Evolutionary conservation across 495 filamentous ascomycete genomes (phyloP).

Genomic region (Bathelium albidoporum): DNA sequence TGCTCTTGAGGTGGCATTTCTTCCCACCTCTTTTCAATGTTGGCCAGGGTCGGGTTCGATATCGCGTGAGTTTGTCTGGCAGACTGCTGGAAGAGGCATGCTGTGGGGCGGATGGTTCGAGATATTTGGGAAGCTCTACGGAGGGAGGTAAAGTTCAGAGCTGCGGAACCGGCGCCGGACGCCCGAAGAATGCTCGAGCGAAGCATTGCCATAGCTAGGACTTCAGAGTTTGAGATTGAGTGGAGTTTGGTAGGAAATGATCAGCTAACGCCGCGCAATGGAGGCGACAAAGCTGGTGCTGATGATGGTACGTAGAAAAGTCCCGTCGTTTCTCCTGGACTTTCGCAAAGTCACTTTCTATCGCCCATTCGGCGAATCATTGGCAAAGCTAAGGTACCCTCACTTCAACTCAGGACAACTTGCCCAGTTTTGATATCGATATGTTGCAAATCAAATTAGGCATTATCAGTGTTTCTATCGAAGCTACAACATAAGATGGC

Average conservation of each 20-base stretch:
- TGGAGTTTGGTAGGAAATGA: not conserved
- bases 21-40: conserved; percentile 99
- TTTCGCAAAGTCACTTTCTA: not conserved
- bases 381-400: not conserved
- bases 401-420: too few relatives aligned
- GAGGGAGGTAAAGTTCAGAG: not conserved
- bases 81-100: conserved; percentile 33
- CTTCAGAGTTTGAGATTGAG: not conserved
- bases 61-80: conserved; percentile 76
- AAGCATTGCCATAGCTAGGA: not conserved
- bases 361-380: not conserved
- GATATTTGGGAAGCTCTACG: not conserved
- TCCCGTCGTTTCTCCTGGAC: conserved; percentile 2
- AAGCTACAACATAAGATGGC: too few relatives aligned
- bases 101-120: not conserved
- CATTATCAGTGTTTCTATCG: too few relatives aligned
- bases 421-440: too few relatives aligned
- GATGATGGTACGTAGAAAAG: not conserved
- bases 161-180: not conserved
- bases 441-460: too few relatives aligned
- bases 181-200: not conserved
- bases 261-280: not conserved
- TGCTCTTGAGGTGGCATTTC: conserved; percentile 93
- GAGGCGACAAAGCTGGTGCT: not conserved
- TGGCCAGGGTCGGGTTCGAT: conserved; percentile 90